A percentile compares a stretch with the other conserved stretches of the same genome.
Conservation (phyloP, 805 yeast species). For the Wickerhamomyces tratensis region DNA sequence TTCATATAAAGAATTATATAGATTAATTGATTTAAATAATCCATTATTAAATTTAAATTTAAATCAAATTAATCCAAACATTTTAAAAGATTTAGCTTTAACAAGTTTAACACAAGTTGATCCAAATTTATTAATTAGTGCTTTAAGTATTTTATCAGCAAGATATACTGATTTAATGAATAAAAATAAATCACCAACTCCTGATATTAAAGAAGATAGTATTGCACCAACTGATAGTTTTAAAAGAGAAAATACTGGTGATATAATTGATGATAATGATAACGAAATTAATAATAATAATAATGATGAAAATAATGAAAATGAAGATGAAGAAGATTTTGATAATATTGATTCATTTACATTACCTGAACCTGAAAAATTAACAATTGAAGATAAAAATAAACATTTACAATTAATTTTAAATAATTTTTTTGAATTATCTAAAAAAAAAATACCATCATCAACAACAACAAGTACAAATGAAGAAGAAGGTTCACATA, state of each 20-base stretch:
- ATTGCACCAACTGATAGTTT: conserved; percentile 2
- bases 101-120: conserved; percentile 54
- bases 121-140: conserved; percentile 45
- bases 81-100: conserved; percentile 55
- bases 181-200: conserved; percentile 9
- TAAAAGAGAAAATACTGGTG: conserved; percentile 3
- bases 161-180: conserved; percentile 45
- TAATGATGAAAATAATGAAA: neutral
- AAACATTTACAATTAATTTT: conserved; percentile 48
- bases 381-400: conserved; percentile 45
- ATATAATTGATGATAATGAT: conserved; percentile 21
- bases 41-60: conserved; percentile 64
- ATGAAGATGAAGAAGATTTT: conserved; percentile 22
- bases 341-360: conserved; percentile 30
- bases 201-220: neutral
- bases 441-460: conserved; percentile 15
- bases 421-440: conserved; percentile 44
- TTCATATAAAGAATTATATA: conserved; percentile 56
- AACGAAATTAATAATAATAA: conserved; percentile 16
- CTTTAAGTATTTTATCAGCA: conserved; percentile 57
- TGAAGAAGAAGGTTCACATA: conserved; percentile 13
- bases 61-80: conserved; percentile 52
- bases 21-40: conserved; percentile 51
- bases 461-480: neutral
- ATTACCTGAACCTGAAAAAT: conserved; percentile 47